Conservation (phyloP, 495 filamentous ascomycete genomes). For the Pseudevernia furfuracea region DNA sequence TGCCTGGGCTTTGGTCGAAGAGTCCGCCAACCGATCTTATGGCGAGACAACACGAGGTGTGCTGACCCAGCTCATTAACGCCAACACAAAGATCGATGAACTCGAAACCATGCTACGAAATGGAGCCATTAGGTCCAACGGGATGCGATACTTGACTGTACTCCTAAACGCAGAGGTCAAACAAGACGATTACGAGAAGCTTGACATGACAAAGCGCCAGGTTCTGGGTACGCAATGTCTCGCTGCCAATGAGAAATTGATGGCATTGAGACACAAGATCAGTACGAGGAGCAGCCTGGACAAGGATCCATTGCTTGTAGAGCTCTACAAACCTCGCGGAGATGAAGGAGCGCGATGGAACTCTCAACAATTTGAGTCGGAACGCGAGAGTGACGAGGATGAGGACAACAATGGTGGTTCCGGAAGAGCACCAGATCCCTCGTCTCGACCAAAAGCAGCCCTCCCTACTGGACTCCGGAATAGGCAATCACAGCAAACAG, state of each 20-base stretch:
- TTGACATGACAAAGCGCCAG: not conserved
- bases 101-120: not conserved
- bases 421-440: too few species aligned
- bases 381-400: not conserved
- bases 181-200: not conserved
- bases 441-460: too few species aligned
- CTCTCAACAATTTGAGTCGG: not conserved
- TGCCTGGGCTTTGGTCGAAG: not conserved
- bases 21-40: not conserved
- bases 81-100: not conserved
- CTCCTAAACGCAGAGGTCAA: not conserved
- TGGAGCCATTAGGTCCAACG: not conserved
- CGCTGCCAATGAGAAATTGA: not conserved
- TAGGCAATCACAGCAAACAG: not conserved
- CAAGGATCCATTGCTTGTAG: not conserved
- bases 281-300: too few species aligned
- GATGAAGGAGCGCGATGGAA: not conserved
- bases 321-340: not conserved
- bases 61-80: not conserved
- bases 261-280: not conserved
- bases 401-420: not conserved
- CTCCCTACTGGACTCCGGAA: too few species aligned
- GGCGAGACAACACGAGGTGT: not conserved
- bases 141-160: not conserved
- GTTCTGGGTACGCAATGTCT: not conserved